A percentile compares a stretch with the other conserved stretches of the same genome.
Evolutionary conservation across 371 early-diverging fungal genomes (phyloP).

Genomic region (Rhizopus arrhizus): DNA sequence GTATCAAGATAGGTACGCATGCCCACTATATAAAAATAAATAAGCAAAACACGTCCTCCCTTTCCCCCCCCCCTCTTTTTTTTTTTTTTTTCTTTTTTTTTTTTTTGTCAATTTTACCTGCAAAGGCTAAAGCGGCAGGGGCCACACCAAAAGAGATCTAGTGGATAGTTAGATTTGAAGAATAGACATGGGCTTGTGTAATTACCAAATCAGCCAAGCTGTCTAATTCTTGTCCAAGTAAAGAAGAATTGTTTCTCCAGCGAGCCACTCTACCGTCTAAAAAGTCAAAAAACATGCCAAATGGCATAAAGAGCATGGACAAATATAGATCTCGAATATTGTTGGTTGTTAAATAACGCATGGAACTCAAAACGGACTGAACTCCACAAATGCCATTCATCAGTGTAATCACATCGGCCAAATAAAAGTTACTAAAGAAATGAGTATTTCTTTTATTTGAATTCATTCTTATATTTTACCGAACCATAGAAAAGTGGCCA

Average conservation of each 20-base stretch:
- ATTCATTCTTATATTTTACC: constrained; percentile 16
- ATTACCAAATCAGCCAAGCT: constrained; percentile 85
- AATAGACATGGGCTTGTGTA: background rate
- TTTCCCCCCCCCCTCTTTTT: background rate
- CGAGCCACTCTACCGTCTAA: constrained; percentile 90
- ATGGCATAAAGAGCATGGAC: constrained; percentile 76
- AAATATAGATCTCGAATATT: constrained; percentile 64
- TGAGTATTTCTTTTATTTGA: background rate
- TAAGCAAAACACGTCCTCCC: too few relatives aligned
- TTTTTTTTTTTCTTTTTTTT: background rate
- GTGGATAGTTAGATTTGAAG: background rate
- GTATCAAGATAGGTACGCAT: constrained; percentile 83
- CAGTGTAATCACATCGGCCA: constrained; percentile 86
- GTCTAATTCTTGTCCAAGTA: constrained; percentile 81
- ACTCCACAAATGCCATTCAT: constrained; percentile 86
- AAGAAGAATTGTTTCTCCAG: constrained; percentile 76
- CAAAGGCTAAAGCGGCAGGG: constrained; percentile 84
- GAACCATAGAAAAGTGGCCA: constrained; percentile 41
- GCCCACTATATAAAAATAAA: constrained; percentile 54
- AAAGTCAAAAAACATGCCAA: constrained; percentile 81
- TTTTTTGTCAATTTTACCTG: constrained; percentile 36
- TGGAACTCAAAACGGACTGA: constrained; percentile 76
- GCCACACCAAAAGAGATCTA: constrained; percentile 86
- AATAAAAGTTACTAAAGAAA: constrained; percentile 65
- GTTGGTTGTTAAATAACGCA: constrained; percentile 77